Evolutionary conservation across 2,329 filamentous ascomycete genomes (phyloP).

Genomic region (Ascochyta viciae-villosae): DNA sequence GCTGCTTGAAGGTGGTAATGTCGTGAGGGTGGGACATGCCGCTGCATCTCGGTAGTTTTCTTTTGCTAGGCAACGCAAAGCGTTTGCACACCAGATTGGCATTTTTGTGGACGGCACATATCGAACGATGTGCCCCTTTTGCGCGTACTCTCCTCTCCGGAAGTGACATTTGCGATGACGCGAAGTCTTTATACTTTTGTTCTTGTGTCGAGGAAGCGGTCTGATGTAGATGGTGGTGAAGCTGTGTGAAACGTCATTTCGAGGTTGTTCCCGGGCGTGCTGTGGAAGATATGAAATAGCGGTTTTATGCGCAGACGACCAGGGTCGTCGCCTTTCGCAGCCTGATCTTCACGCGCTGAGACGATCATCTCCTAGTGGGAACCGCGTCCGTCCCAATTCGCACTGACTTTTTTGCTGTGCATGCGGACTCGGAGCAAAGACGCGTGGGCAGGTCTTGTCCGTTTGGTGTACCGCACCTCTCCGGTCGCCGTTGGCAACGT

Average conservation of each 20-base stretch:
- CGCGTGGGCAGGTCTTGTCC: slow-evolving; percentile 3
- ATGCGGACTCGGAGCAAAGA: slow-evolving; percentile 16
- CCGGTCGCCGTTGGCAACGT: slow-evolving; percentile 11
- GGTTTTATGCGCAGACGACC: slow-evolving; percentile 20
- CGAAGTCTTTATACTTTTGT: slow-evolving; percentile 4
- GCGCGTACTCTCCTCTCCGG: background rate
- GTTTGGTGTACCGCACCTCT: background rate
- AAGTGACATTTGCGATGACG: slow-evolving; percentile 8
- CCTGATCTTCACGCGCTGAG: slow-evolving; percentile 19
- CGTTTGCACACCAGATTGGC: background rate
- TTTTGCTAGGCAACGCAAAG: background rate
- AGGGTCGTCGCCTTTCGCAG: slow-evolving; percentile 14
- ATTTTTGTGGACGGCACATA: background rate
- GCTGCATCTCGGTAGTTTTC: background rate
- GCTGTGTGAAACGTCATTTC: slow-evolving; percentile 21
- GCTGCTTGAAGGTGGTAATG: background rate
- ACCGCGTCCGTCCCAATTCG: slow-evolving; percentile 10
- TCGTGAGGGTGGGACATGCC: background rate
- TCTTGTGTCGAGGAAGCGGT: slow-evolving; percentile 1
- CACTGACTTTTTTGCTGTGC: slow-evolving; percentile 21
- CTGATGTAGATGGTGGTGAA: slow-evolving; percentile 5
- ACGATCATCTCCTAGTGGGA: slow-evolving; percentile 25
- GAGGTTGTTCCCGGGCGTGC: slow-evolving; percentile 20
- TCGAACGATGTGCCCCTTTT: slow-evolving; percentile 1
- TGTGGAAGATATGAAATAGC: slow-evolving; percentile 16